phyloP scores from a whole-genome alignment of 495 filamentous ascomycete genomes.

The Penicillium ochrochloron region DNA sequence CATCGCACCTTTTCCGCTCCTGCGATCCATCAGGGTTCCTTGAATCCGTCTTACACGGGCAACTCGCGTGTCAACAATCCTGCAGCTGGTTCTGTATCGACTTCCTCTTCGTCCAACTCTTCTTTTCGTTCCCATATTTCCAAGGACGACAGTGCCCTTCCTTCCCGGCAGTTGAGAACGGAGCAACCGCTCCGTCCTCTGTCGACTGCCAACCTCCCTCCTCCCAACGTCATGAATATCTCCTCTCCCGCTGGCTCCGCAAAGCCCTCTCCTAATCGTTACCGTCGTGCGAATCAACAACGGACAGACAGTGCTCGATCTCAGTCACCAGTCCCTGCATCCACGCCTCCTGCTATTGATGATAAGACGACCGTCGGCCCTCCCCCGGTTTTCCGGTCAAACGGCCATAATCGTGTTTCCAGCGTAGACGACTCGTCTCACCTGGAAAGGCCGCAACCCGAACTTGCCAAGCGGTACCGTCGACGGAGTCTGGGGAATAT shows the following conservation, averaged over 20 bases:
- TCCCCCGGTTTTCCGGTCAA: slow-evolving; percentile 19
- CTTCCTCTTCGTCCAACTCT: slow-evolving; percentile 54
- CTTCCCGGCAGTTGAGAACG: slow-evolving; percentile 43
- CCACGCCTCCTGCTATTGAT: slow-evolving; percentile 28
- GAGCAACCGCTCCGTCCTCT: slow-evolving; percentile 54
- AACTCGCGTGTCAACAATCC: slow-evolving; percentile 58
- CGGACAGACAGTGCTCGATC: slow-evolving; percentile 51
- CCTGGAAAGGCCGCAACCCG: slow-evolving; percentile 49
- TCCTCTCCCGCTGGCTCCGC: slow-evolving; percentile 51
- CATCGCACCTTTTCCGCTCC: slow-evolving; percentile 70
- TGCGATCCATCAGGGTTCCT: slow-evolving; percentile 53
- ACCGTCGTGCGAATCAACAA: slow-evolving; percentile 61
- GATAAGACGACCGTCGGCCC: slow-evolving; percentile 26
- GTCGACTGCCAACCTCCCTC: slow-evolving; percentile 55
- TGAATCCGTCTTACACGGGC: slow-evolving; percentile 47
- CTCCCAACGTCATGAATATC: slow-evolving; percentile 48
- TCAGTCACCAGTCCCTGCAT: slow-evolving; percentile 47
- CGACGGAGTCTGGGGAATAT: slow-evolving; percentile 83
- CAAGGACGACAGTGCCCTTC: slow-evolving; percentile 54
- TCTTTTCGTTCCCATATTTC: slow-evolving; percentile 47
- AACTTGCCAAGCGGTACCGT: slow-evolving; percentile 75
- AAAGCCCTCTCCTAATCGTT: slow-evolving; percentile 70
- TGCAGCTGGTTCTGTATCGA: slow-evolving; percentile 65
- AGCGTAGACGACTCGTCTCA: slow-evolving; percentile 61
- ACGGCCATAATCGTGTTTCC: slow-evolving; percentile 45